Evolutionary conservation across 2,329 filamentous ascomycete species (phyloP), one percentile per base, ranked within the genome.

Genomic region (Aspergillus hortae): DNA sequence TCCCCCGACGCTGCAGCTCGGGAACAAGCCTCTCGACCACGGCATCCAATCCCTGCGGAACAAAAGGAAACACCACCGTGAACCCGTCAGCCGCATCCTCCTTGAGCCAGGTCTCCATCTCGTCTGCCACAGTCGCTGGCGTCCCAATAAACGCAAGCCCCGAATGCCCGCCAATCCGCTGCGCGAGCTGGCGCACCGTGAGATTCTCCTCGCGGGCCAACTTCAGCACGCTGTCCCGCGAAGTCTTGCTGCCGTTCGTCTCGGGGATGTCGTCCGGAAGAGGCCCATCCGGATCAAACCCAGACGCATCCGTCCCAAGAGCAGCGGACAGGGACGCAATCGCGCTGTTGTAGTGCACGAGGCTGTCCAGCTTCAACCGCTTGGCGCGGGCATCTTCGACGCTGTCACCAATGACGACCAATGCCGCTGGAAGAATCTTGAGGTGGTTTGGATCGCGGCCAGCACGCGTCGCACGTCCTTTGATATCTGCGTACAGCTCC

Each of bases 271-370:
- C 72, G 0, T 61, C 60, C 1, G 80, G 80, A 4, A 83, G 63
- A 1, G 74, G 76, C 0, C 63, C 71, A 56, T 82, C 78, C 0
- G 77, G 78, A 45, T 81, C 77, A 27, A 78, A 75, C 0, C 54
- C 65, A 2, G 76, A 76, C 1, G 69, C 77, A 65, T 82, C 78
- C 0, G 67, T 67, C 1, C 78, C 79, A 1, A 81, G 68, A 0
- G 66, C 56, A 32, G 81, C 69, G 0, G 78, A 80, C 36, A 82
- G 61, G 1, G 78, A 81, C 0, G 77, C 77, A 55, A 83, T 79
- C 3, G 75, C 74, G 57, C 75, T 80, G 43, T 81, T 78, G 44
- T 80, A 81, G 59, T 81, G 77, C 2, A 81, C 78, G 4, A 80
- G 60, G 51, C 76, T 78, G 53, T 81, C 78, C 3, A 82, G 62